These are phyloP conservation scores for Glonium stellatum DNA, from an alignment of 495 filamentous ascomycete species.

Conservation along the genomic window DNA sequence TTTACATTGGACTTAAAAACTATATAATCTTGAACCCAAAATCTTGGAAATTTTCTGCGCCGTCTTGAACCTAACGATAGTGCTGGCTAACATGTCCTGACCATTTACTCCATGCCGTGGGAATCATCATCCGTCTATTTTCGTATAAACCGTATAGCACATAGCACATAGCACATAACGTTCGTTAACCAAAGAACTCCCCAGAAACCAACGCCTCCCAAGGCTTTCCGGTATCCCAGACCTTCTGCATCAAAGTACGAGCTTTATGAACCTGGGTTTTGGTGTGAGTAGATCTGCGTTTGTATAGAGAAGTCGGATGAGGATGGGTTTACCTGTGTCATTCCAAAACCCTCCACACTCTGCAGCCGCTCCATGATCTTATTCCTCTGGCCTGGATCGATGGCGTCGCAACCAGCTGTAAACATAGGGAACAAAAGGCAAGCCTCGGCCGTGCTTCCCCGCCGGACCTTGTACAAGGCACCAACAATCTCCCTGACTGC, in stretches of 20 bases:
- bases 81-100: too few relatives aligned
- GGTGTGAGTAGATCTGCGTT: not conserved
- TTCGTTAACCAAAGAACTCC: slow-evolving; percentile 56
- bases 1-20: too few relatives aligned
- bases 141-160: too few relatives aligned
- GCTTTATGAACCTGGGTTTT: slow-evolving; percentile 47
- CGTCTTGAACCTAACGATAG: too few relatives aligned
- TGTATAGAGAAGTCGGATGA: slow-evolving; percentile 5
- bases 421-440: slow-evolving; percentile 80
- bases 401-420: slow-evolving; percentile 71
- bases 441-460: slow-evolving; percentile 64
- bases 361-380: slow-evolving; percentile 62
- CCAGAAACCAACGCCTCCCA: slow-evolving; percentile 59
- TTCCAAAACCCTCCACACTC: slow-evolving; percentile 64
- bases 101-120: too few relatives aligned
- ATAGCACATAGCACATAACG: not conserved
- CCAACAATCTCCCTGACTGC: slow-evolving; percentile 58
- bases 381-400: slow-evolving; percentile 46
- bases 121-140: too few relatives aligned
- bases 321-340: slow-evolving; percentile 56
- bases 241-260: slow-evolving; percentile 56
- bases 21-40: too few relatives aligned
- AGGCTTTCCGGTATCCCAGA: slow-evolving; percentile 55
- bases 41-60: too few relatives aligned
- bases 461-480: slow-evolving; percentile 55